phyloP scores from a whole-genome alignment of 306 rosid genomes.

The Vigna reflexopilosa region DNA sequence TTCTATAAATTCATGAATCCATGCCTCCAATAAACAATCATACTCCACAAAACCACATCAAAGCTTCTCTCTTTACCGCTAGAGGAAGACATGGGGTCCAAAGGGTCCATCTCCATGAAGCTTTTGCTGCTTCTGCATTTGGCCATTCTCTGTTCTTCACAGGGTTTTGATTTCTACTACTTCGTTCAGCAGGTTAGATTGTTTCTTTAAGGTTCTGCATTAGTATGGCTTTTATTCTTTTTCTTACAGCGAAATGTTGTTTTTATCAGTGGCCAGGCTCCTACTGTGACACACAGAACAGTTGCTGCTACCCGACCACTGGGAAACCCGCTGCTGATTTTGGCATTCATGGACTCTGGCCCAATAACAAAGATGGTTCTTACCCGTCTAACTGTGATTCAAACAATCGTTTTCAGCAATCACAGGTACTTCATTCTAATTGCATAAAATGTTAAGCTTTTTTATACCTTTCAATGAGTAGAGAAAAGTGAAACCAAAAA shows the following conservation, averaged over 20 bases:
- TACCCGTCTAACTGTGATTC: conserved; percentile 81
- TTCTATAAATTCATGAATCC: conserved; percentile 39
- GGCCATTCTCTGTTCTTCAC: conserved; percentile 56
- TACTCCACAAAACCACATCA: not conserved
- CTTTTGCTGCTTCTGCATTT: conserved; percentile 49
- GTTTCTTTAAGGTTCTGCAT: not conserved
- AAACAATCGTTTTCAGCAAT: conserved; percentile 53
- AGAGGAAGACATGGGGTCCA: conserved; percentile 24
- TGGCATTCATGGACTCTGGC: conserved; percentile 87
- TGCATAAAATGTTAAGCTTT: not conserved
- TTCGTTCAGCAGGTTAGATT: conserved; percentile 75
- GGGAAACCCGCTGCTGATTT: conserved; percentile 83
- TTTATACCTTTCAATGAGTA: not conserved
- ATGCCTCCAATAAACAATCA: not conserved
- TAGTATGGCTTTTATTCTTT: not conserved
- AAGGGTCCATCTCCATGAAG: conserved; percentile 37
- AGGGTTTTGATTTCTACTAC: conserved; percentile 82
- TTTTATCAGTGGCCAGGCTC: conserved; percentile 90
- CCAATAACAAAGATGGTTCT: conserved; percentile 67
- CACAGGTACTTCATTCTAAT: conserved; percentile 49
- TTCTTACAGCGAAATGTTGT: not conserved
- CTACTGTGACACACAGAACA: conserved; percentile 69
- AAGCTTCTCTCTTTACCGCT: not conserved
- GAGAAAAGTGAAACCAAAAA: not conserved
- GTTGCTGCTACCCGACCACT: conserved; percentile 79